phyloP scores from a whole-genome alignment of 306 rosid species.

The Malus sieversii region DNA sequence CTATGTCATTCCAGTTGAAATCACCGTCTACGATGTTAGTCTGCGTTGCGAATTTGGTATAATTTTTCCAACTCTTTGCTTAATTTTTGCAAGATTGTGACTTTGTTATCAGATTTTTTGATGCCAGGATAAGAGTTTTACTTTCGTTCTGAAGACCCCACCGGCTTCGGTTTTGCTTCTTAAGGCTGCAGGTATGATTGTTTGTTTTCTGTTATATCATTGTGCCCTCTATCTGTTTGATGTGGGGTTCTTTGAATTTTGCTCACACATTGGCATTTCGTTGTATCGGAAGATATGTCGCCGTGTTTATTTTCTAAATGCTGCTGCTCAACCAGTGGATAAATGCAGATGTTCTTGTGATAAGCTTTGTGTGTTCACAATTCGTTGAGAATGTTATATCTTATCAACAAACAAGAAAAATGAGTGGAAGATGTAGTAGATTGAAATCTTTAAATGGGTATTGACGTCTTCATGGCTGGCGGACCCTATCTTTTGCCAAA shows the following conservation, averaged over 20 bases:
- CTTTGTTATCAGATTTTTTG: not conserved
- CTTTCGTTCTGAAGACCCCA: slow-evolving; percentile 88
- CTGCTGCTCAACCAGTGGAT: not conserved
- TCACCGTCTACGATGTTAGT: slow-evolving; percentile 87
- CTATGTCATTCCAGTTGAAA: slow-evolving; percentile 91
- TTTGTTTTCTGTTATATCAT: not conserved
- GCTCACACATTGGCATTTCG: not conserved
- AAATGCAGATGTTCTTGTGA: not conserved
- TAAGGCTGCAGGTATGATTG: slow-evolving; percentile 79
- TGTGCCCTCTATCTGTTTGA: slow-evolving; percentile 15
- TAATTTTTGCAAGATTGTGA: not conserved
- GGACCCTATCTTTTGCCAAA: not conserved
- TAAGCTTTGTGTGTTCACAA: not conserved
- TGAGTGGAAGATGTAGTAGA: not conserved
- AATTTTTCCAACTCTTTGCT: not conserved
- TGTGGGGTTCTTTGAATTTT: not conserved
- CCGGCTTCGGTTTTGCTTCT: slow-evolving; percentile 97
- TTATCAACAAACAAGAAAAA: not conserved
- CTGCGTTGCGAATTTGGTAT: not conserved
- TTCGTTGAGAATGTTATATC: not conserved
- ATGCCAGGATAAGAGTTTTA: slow-evolving; percentile 82
- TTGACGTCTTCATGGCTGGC: not conserved
- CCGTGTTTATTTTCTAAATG: not conserved
- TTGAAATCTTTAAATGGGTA: not conserved
- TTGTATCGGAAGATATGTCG: not conserved